Base-by-base conservation (phyloP, 2,329 filamentous ascomycete genomes). In the Pseudocercospora fuligena region DNA sequence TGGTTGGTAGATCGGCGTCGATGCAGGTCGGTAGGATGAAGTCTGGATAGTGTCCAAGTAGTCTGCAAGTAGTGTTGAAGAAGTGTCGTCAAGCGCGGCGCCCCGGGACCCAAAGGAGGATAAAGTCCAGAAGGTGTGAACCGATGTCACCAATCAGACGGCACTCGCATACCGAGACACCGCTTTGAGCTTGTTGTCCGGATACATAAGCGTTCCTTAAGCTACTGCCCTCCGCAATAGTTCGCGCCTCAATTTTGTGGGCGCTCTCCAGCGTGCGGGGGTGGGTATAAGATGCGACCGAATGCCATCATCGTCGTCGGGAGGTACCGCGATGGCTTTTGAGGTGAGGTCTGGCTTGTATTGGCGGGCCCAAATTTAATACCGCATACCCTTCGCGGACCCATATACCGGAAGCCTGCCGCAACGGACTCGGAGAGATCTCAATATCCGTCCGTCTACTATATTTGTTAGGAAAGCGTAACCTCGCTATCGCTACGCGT, bases 131-230 rank as follows among this genome's bases (percentile, higher is more conserved):
- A 27, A 56, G 16, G 27, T 31, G 27, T 8, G 56, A 40, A 58
- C 29, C 56, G 56, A 58, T 58, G 19, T 58, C 56, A 25, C 56
- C 56, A 58, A 58, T 58, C 54, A 58, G 54, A 58, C n/a, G 27
- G n/a, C 27, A 12, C 46, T 54, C 25, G 25, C 51, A 25, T 27
- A 31, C 11, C 21, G 12, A 27, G 14, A 29, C 51, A 54, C 51
- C 51, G 12, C 19, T 23, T 53, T 21, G 49, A 27, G 23, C 49
- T 53, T 53, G 21, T 54, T 29, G 21, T 54, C 51, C 51, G 51
- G 46, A 14, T 16, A 27, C 25, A 27, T 21, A 54, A 54, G 51
- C 51, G 51, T 21, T 54, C 23, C 25, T 31, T n/a, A 31, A 27
- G 25, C 51, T 54, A 56, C 51, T 56, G 51, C 51, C 14, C 51